Base-by-base conservation (phyloP, 768 basidiomycete species). In the Hygrocybe punicea region DNA sequence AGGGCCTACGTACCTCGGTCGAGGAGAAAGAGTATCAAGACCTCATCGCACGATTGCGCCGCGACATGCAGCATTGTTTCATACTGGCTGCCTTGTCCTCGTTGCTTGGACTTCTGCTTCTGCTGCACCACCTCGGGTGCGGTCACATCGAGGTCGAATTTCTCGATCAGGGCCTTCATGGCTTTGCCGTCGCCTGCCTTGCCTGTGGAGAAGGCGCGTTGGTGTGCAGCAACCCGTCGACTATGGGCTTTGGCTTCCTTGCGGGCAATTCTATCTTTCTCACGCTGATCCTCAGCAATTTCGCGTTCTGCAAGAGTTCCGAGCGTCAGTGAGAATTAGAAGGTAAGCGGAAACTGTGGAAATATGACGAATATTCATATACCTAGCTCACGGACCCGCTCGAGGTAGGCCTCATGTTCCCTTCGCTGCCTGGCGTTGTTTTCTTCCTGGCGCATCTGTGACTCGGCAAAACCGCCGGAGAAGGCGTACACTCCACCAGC, bases 11-110 rank as follows among this genome's bases (percentile, higher is more conserved):
- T 37, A 70, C 74, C 74, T 69, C 65, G 65, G 45, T 73, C 71
- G n/a, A 74, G 48, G 13, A 76, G 70, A 58, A 71, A 72, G 36
- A 59, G 58, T 21, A 75, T 62, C 17, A 73, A 59, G 4, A 54
- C 58, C 46, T 68, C 69, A 33, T 73, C 69, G 56, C 70, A 74
- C 19, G 59, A 57, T 37, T 70, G 63, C 23, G 69, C 71, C n/a
- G 71, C 73, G 58, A 71, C 68, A 62, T 77, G 75, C 23, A 76
- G 62, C 24, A 76, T 57, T 4, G 70, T 68, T 58, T 73, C 70
- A 45, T 62, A 66, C 21, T 62, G 66, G 42, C 53, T 29, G 19
- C 53, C 44, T 50, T 63, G 67, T 42, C 59, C 39, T 47, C 54
- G 6, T n/a, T 55, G 61, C 53, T 67, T 70, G 50, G 67, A 63